These are phyloP conservation scores for Kingdonia uniflora DNA, from an alignment of 164 flowering plant species.

Conservation along the genomic window DNA sequence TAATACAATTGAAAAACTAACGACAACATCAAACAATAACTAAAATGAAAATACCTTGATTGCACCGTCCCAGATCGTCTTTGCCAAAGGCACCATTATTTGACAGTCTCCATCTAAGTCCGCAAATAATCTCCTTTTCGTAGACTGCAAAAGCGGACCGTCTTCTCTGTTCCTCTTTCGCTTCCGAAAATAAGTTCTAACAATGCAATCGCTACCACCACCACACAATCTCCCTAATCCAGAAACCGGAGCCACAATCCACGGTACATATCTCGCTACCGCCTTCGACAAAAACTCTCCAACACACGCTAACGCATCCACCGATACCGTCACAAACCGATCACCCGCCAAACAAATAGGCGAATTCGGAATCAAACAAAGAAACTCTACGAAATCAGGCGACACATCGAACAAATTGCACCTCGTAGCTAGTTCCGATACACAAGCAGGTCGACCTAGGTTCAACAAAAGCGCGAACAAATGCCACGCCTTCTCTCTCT, in stretches of 20 bases:
- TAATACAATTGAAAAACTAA: not conserved
- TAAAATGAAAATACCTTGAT: no score
- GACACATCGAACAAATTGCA: slow-evolving; percentile 19
- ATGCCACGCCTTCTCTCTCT: slow-evolving; percentile 30
- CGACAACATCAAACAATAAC: not conserved
- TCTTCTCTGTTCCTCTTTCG: slow-evolving; percentile 21
- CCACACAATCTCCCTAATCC: slow-evolving; percentile 7
- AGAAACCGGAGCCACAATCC: slow-evolving; percentile 7
- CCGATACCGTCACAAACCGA: slow-evolving; percentile 22
- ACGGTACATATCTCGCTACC: slow-evolving; percentile 7
- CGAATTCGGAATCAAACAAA: slow-evolving; percentile 34
- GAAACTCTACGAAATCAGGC: slow-evolving; percentile 21
- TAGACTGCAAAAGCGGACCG: not conserved
- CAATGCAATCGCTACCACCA: no score
- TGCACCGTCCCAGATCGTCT: not conserved
- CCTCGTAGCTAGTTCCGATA: slow-evolving; percentile 23
- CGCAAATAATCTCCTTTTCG: slow-evolving; percentile 20
- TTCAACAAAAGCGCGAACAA: slow-evolving; percentile 17
- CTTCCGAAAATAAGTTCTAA: slow-evolving; percentile 31
- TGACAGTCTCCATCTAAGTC: slow-evolving; percentile 12
- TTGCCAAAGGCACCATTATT: not conserved
- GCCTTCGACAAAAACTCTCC: slow-evolving; percentile 12
- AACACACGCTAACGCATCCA: slow-evolving; percentile 6
- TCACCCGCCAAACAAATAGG: slow-evolving; percentile 21
- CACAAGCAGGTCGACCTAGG: slow-evolving; percentile 24